Percentiles rank a stretch among this genome's conserved stretches.
These are phyloP conservation scores for Haberlea rhodopensis DNA, from an alignment of 257 asterid species.

Conservation along the genomic window DNA sequence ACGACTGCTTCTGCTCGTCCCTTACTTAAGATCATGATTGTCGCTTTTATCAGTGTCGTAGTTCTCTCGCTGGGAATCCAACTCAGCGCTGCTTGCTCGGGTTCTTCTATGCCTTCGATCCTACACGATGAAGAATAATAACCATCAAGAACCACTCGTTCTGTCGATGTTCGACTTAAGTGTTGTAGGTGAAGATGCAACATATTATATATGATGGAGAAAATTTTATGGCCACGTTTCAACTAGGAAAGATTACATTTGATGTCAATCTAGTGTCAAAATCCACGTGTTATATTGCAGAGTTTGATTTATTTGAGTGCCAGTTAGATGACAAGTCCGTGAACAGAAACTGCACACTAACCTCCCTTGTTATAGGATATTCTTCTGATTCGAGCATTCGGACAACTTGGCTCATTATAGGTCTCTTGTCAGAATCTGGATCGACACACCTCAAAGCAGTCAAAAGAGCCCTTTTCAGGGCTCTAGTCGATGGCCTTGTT, in stretches of 20 bases:
- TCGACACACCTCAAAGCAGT: slow-evolving; percentile 95
- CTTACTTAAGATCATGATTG: slow-evolving; percentile 50
- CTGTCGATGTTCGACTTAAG: background rate
- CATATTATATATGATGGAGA: no score
- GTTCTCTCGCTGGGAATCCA: slow-evolving; percentile 53
- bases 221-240: no score
- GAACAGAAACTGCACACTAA: slow-evolving; percentile 26
- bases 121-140: slow-evolving; percentile 28
- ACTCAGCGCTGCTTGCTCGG: slow-evolving; percentile 61
- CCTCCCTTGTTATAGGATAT: slow-evolving; percentile 95
- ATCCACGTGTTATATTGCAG: no score
- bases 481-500: slow-evolving; percentile 80
- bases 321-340: no score
- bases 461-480: slow-evolving; percentile 85
- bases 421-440: slow-evolving; percentile 96
- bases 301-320: no score
- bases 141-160: background rate
- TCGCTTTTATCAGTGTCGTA: slow-evolving; percentile 81
- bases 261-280: no score
- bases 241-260: no score
- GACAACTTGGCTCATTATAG: slow-evolving; percentile 92
- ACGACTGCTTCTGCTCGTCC: slow-evolving; percentile 28
- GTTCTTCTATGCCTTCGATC: slow-evolving; percentile 82
- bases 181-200: no score
- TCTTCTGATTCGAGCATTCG: slow-evolving; percentile 98